Conservation (phyloP, 495 filamentous ascomycete genomes). For the Penicillium manginii region DNA sequence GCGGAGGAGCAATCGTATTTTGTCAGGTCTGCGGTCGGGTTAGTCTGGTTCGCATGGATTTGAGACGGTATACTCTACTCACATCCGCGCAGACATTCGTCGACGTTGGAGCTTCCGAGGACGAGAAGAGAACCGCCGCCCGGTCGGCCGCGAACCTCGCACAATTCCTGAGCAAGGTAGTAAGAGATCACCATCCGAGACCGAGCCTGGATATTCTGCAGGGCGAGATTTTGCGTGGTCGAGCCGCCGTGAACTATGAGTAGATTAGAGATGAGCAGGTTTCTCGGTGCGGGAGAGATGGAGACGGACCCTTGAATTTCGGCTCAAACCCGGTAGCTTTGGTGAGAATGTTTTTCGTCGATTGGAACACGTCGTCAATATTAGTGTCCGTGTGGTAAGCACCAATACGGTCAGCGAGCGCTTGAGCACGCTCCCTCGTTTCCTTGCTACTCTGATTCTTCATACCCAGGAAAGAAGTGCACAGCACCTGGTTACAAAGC, state of each 20-base stretch:
- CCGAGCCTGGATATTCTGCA: constrained; percentile 17
- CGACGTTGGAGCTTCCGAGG: constrained; percentile 16
- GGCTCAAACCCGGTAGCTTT: constrained; percentile 14
- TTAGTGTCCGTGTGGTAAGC: constrained; percentile 19
- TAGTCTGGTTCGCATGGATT: neutral
- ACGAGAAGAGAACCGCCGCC: constrained; percentile 13
- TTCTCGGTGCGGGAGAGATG: neutral
- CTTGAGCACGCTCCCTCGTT: constrained; percentile 10
- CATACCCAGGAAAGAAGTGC: constrained; percentile 17
- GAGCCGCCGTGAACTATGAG: constrained; percentile 13
- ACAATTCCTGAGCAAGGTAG: constrained; percentile 17
- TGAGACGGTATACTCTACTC: constrained; percentile 5
- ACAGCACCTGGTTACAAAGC: constrained; percentile 17
- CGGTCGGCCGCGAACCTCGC: constrained; percentile 10
- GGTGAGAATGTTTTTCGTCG: constrained; percentile 17
- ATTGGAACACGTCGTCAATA: constrained; percentile 14
- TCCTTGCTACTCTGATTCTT: constrained; percentile 18
- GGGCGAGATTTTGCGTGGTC: constrained; percentile 12
- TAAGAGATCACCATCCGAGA: constrained; percentile 17
- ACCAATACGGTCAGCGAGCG: constrained; percentile 10
- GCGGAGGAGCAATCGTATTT: constrained; percentile 19
- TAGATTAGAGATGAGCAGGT: neutral
- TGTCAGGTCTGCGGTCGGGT: constrained; percentile 5
- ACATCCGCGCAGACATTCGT: constrained; percentile 19
- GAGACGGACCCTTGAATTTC: constrained; percentile 13